Evolutionary conservation across 2,329 filamentous ascomycete species (phyloP).

Genomic region (Leptographium procerum): DNA sequence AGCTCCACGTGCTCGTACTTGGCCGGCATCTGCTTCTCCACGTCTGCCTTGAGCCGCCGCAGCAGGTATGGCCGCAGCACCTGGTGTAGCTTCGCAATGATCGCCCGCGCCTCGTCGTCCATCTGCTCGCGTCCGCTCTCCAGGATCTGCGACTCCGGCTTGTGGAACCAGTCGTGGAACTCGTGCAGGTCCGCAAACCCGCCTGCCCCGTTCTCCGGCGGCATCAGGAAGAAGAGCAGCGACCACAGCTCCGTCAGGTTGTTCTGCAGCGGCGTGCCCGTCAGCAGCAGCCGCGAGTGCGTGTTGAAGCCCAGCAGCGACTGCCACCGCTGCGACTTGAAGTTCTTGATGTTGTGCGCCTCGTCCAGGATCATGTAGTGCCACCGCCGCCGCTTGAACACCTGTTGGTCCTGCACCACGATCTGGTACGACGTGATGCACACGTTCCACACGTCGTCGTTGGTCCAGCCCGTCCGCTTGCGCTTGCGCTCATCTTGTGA

Average conservation of each 20-base stretch:
- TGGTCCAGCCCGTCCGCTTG: conserved; percentile 88
- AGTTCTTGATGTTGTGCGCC: conserved; percentile 99
- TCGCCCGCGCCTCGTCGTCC: conserved; percentile 84
- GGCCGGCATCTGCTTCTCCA: conserved; percentile 97
- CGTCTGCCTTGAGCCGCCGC: conserved; percentile 83
- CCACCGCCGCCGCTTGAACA: conserved; percentile 87
- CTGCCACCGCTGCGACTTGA: conserved; percentile 95
- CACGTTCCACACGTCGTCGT: conserved; percentile 91
- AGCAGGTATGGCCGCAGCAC: conserved; percentile 87
- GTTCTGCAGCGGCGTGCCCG: conserved; percentile 92
- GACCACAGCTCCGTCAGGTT: conserved; percentile 97
- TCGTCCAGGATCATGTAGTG: conserved; percentile 98
- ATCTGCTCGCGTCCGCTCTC: conserved; percentile 90
- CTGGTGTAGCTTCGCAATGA: conserved; percentile 88
- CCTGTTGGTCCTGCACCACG: conserved; percentile 84
- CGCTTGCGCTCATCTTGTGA: conserved; percentile 82
- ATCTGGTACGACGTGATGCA: conserved; percentile 97
- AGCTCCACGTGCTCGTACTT: conserved; percentile 98
- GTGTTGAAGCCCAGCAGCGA: conserved; percentile 91
- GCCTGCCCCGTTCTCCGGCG: conserved; percentile 73
- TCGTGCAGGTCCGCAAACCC: conserved; percentile 92
- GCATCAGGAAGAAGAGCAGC: conserved; percentile 90
- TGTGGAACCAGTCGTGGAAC: conserved; percentile 92
- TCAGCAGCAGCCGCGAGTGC: conserved; percentile 72
- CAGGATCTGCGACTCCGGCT: conserved; percentile 89